These are phyloP conservation scores for Mentha longifolia DNA, from an alignment of 257 asterid genomes.

Conservation along the genomic window DNA sequence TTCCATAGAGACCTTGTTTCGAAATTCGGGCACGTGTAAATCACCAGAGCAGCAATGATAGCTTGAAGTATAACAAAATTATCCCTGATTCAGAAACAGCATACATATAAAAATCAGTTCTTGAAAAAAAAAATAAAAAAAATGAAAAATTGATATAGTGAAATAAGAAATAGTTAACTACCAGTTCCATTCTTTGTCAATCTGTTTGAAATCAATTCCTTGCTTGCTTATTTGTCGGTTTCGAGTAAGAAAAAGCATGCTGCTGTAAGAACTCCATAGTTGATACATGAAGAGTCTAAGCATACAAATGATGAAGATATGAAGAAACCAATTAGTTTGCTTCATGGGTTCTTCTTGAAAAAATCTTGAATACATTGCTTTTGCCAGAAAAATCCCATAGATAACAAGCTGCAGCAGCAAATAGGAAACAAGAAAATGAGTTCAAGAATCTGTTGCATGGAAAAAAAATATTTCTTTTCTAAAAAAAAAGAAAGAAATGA, in stretches of 20 bases:
- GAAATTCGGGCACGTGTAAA: slow-evolving; percentile 45
- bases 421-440: background rate
- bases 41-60: slow-evolving; percentile 49
- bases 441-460: background rate
- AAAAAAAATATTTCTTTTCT: background rate
- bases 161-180: slow-evolving; percentile 22
- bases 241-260: slow-evolving; percentile 72
- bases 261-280: slow-evolving; percentile 63
- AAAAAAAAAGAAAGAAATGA: background rate
- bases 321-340: slow-evolving; percentile 56
- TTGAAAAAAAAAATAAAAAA: background rate
- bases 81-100: slow-evolving; percentile 59
- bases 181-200: slow-evolving; percentile 91
- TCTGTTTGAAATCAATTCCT: slow-evolving; percentile 82
- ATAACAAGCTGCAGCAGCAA: slow-evolving; percentile 50
- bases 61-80: slow-evolving; percentile 83
- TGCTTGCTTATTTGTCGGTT: slow-evolving; percentile 64
- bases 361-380: slow-evolving; percentile 54
- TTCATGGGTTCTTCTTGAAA: slow-evolving; percentile 41
- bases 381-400: slow-evolving; percentile 67
- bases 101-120: background rate
- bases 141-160: background rate
- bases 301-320: slow-evolving; percentile 56
- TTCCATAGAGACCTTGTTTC: slow-evolving; percentile 57
- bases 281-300: slow-evolving; percentile 57